Evolutionary conservation across 345 rosid species (phyloP).

Genomic region (Corchorus capsularis): DNA sequence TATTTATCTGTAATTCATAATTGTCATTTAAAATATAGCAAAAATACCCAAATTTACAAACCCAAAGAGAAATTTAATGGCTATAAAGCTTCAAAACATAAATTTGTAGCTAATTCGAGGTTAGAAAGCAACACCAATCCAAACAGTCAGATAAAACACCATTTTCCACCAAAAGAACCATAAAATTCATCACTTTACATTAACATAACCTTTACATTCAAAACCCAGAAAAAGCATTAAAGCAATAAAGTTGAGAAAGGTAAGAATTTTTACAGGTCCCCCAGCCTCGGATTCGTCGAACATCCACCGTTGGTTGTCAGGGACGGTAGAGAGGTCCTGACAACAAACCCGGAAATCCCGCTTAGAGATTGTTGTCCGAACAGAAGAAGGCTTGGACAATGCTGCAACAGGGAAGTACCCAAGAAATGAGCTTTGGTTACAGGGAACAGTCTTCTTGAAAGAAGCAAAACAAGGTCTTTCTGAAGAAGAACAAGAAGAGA

Average conservation of each 20-base stretch:
- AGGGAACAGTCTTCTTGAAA: constrained; percentile 17
- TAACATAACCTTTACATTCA: constrained; percentile 10
- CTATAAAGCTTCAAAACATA: background rate
- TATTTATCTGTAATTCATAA: background rate
- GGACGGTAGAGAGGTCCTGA: constrained; percentile 53
- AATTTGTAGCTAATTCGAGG: background rate
- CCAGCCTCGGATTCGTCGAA: constrained; percentile 61
- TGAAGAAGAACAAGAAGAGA: constrained; percentile 33
- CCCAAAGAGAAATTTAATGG: background rate
- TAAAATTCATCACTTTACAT: background rate
- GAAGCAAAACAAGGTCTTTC: constrained; percentile 19
- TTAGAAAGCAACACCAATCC: constrained; percentile 1
- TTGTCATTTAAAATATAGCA: background rate
- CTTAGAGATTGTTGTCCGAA: constrained; percentile 19
- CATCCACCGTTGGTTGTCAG: constrained; percentile 76
- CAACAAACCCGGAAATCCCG: constrained; percentile 48
- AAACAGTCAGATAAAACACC: background rate
- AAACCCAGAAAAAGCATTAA: constrained; percentile 5
- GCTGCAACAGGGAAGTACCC: constrained; percentile 41
- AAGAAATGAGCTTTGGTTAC: constrained; percentile 34
- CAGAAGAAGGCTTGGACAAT: constrained; percentile 36
- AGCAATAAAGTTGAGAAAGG: background rate
- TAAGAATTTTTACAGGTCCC: constrained; percentile 57
- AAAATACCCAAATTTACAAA: background rate
- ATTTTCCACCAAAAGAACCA: background rate